Conservation (phyloP, 2,329 filamentous ascomycete species). For the Myriosclerotinia curreyana region DNA sequence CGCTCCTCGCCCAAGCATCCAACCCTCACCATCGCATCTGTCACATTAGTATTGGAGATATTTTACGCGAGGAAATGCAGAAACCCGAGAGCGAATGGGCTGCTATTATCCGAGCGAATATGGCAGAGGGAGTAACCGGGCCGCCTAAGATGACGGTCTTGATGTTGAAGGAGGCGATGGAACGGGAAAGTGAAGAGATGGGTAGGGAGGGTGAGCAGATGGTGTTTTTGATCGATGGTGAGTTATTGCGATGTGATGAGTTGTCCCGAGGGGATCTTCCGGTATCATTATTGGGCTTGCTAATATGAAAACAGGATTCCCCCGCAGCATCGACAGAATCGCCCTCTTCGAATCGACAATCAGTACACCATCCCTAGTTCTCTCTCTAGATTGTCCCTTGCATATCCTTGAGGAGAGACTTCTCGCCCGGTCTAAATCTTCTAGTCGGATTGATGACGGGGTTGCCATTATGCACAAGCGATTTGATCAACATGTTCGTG, state of each 20-base stretch:
- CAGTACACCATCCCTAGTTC: background rate
- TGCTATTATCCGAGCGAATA: background rate
- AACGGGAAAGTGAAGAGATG: background rate
- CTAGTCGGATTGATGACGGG: constrained; percentile 4
- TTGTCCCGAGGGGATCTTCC: background rate
- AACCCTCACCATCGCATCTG: background rate
- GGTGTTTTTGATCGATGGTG: constrained; percentile 12
- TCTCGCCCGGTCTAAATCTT: background rate
- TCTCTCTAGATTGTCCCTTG: constrained; percentile 1
- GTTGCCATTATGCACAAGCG: background rate
- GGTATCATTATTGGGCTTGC: background rate
- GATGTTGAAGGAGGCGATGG: constrained; percentile 4
- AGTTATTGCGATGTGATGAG: background rate
- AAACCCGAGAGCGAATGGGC: constrained; percentile 9
- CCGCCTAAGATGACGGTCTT: constrained; percentile 8
- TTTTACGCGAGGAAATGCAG: background rate
- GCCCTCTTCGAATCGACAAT: constrained; percentile 2
- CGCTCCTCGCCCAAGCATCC: background rate
- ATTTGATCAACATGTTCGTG: background rate
- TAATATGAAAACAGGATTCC: constrained; percentile 12
- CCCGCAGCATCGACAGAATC: background rate
- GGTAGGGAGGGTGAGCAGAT: background rate
- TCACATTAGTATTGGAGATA: constrained; percentile 12
- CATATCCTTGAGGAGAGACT: constrained; percentile 4
- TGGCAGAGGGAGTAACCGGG: constrained; percentile 6